These are phyloP conservation scores for Neolentinus lepideus DNA, from an alignment of 1,284 basidiomycete genomes.

Conservation along the genomic window DNA sequence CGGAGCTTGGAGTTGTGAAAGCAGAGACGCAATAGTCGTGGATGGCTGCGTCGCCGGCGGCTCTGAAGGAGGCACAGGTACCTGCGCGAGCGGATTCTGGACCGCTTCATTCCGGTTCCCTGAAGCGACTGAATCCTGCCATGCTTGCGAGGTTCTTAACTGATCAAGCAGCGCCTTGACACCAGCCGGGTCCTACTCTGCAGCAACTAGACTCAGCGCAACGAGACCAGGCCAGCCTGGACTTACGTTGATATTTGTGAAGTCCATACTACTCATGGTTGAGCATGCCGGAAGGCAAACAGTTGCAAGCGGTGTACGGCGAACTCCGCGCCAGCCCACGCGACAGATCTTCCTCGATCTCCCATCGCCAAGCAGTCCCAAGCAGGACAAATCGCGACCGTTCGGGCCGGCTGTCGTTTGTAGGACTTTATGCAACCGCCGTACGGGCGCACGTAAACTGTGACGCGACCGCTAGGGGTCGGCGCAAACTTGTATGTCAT, in stretches of 20 bases:
- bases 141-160: constrained; percentile 55
- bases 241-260: constrained; percentile 29
- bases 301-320: neutral
- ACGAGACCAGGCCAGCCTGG: constrained; percentile 3
- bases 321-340: neutral
- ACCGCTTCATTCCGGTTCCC: neutral
- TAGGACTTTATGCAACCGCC: too few species aligned
- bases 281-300: neutral
- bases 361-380: too few species aligned
- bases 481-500: too few species aligned
- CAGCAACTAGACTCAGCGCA: constrained; percentile 1
- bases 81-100: neutral
- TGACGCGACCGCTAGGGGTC: too few species aligned
- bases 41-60: constrained; percentile 13
- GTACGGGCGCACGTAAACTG: too few species aligned
- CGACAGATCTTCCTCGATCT: too few species aligned
- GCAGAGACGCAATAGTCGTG: constrained; percentile 48
- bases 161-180: constrained; percentile 62
- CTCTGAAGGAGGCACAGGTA: constrained; percentile 1
- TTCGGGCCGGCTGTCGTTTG: too few species aligned
- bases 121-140: constrained; percentile 32
- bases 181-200: constrained; percentile 50
- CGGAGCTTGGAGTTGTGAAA: constrained; percentile 49
- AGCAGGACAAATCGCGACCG: too few species aligned
- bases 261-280: constrained; percentile 12